A percentile compares a stretch with the other conserved stretches of the same genome.
Conservation (phyloP, 345 rosid species). For the Aquilaria sinensis region DNA sequence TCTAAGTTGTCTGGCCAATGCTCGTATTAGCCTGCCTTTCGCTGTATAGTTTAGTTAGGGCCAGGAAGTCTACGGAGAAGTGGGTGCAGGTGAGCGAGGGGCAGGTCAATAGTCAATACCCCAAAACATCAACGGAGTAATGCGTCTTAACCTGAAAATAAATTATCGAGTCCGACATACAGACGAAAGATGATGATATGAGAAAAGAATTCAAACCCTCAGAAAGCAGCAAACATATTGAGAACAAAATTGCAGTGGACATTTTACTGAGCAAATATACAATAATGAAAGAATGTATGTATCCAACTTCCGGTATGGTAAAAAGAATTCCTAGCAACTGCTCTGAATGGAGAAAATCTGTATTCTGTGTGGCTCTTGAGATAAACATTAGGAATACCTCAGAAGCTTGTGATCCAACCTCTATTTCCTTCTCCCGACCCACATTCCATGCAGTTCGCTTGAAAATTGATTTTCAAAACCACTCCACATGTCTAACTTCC, state of each 20-base stretch:
- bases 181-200: no score
- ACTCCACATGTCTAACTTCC: slow-evolving; percentile 7
- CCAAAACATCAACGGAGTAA: no score
- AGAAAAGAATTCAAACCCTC: no score
- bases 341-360: not conserved
- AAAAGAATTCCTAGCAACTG: slow-evolving; percentile 18
- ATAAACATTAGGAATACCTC: not conserved
- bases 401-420: not conserved
- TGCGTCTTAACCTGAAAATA: no score
- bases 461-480: slow-evolving; percentile 1
- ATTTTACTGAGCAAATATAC: slow-evolving; percentile 20
- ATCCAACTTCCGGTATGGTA: slow-evolving; percentile 7
- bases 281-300: slow-evolving; percentile 18
- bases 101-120: no score
- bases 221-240: not conserved
- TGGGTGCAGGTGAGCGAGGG: no score
- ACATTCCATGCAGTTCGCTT: not conserved
- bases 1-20: no score
- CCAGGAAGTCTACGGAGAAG: no score
- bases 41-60: no score
- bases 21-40: no score
- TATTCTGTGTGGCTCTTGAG: slow-evolving; percentile 1
- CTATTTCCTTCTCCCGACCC: slow-evolving; percentile 7
- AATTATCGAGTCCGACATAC: no score
- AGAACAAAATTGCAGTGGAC: slow-evolving; percentile 20